Base-by-base conservation (phyloP, 768 basidiomycete genomes). In the Tulasnella sp. region DNA sequence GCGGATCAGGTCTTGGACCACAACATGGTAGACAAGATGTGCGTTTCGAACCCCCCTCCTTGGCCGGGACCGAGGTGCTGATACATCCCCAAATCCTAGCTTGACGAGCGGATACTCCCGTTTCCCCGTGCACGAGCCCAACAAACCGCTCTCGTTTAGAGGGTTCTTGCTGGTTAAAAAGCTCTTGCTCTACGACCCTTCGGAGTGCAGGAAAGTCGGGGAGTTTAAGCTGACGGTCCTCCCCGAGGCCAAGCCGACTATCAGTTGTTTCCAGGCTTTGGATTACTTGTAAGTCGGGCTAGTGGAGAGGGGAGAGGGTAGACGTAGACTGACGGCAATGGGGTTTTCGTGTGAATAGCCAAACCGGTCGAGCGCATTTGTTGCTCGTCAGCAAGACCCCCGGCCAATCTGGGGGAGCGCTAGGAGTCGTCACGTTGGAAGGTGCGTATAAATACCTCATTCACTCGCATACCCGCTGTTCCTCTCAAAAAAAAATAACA, bases 351-450 rank as follows among this genome's bases (percentile, higher is more conserved):
- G n/a, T n/a, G 29, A 40, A 59, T 52, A 78, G 82, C 80, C 96
- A 97, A 84, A 95, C 95, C 0, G 96, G 96, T 1, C 88, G 95
- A 52, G 93, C 95, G 0, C 96, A 99, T 81, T 83, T 99, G 67
- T 82, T 98, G 14, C 81, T 99, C 36, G 86, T 99, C 42, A 92
- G 90, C 76, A 84, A 83, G 19, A 91, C 91, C 0, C 96, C 96
- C 1, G 96, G 96, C 0, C 80, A 83, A 22, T 83, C 87, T 6
- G 91, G 91, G 29, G 95, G 95, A 41, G 95, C 89, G 0, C 85
- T 97, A 34, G 96, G 96, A 1, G 92, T 98, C 6, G 88, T 98
- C 75, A 95, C 92, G 1, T 85, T 95, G 14, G 92, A 93, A 85
- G 90, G 89, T 88, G 72, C 35, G 80, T 75, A 47, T 67, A 40